phyloP scores from a whole-genome alignment of 768 basidiomycete species.

The Epithele typhae region DNA sequence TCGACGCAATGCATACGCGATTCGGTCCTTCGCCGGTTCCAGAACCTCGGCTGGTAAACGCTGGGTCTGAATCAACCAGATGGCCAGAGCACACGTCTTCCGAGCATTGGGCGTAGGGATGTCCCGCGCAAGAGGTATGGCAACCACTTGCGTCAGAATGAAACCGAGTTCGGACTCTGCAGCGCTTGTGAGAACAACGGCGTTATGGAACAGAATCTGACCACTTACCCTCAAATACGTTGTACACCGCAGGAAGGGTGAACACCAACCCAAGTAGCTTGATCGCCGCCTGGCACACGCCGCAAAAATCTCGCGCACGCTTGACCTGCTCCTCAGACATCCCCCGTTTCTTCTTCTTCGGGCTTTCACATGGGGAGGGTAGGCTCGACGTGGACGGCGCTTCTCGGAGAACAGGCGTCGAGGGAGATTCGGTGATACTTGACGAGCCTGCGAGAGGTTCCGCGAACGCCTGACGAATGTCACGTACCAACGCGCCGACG shows the following conservation, averaged over 20 bases:
- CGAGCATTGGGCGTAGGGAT: slow-evolving; percentile 80
- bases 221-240: slow-evolving; percentile 56
- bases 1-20: slow-evolving; percentile 66
- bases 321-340: slow-evolving; percentile 77
- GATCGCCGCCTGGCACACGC: slow-evolving; percentile 65
- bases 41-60: slow-evolving; percentile 63
- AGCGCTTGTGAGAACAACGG: slow-evolving; percentile 7
- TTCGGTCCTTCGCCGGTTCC: slow-evolving; percentile 57
- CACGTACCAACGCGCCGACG: slow-evolving; percentile 58
- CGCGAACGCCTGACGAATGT: slow-evolving; percentile 60
- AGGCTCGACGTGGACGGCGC: slow-evolving; percentile 25
- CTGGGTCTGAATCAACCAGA: slow-evolving; percentile 70
- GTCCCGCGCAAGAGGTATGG: slow-evolving; percentile 64
- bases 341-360: slow-evolving; percentile 61
- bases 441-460: slow-evolving; percentile 39
- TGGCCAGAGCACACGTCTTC: slow-evolving; percentile 79
- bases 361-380: slow-evolving; percentile 70
- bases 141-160: slow-evolving; percentile 60
- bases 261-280: slow-evolving; percentile 60
- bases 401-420: slow-evolving; percentile 1
- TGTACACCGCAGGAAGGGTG: slow-evolving; percentile 52
- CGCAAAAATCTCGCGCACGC: slow-evolving; percentile 75
- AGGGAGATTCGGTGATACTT: slow-evolving; percentile 1
- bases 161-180: slow-evolving; percentile 54
- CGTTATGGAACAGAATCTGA: not conserved